Base-by-base conservation (phyloP, 495 filamentous ascomycete genomes). In the Cercophora newfieldiana region DNA sequence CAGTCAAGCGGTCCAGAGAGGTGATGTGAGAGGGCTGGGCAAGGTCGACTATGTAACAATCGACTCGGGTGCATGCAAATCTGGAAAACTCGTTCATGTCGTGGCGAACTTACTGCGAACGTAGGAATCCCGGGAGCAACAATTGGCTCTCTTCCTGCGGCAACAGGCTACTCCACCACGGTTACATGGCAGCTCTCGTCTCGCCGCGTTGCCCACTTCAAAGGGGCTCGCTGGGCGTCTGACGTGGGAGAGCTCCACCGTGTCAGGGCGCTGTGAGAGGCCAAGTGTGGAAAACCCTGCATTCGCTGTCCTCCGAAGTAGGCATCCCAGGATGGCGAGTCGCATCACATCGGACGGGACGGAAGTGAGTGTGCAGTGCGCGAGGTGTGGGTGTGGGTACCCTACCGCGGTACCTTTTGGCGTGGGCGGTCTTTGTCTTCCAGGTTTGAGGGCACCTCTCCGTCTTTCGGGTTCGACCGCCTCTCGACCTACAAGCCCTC, bases 221-320 rank as follows among this genome's bases (percentile, higher is more conserved):
- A 14, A 8, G 37, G 18, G 37, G 12, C 12, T 44, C n/a, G 37
- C 10, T 14, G 37, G 37, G 37, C 37, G 37, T 44, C 4, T 14
- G 37, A 44, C 37, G 37, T 44, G 37, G 37, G 37, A 44, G 37
- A 16, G 37, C 10, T 44, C 37, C 37, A 44, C 37, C 37, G 37
- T 44, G 30, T 48, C 14, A 8, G 31, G 33, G 16, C 18, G 58
- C 30, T n/a, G 58, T 37, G 14, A 44, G 18, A 24, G 58, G 31
- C 58, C 58, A 60, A 61, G 59, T 56, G 26, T 64, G 61, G 67
- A 67, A 69, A 68, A 61, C 66, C 71, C 67, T 73, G 71, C 71
- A 66, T 44, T 44, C 37, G 37, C 37, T 14, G 37, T 44, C 18
- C 37, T 71, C 71, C 71, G 71, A 71, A 67, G 62, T 73, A 73